Base-by-base conservation (phyloP, 139 green algal genomes). In the Ettlia oleoabundans region DNA sequence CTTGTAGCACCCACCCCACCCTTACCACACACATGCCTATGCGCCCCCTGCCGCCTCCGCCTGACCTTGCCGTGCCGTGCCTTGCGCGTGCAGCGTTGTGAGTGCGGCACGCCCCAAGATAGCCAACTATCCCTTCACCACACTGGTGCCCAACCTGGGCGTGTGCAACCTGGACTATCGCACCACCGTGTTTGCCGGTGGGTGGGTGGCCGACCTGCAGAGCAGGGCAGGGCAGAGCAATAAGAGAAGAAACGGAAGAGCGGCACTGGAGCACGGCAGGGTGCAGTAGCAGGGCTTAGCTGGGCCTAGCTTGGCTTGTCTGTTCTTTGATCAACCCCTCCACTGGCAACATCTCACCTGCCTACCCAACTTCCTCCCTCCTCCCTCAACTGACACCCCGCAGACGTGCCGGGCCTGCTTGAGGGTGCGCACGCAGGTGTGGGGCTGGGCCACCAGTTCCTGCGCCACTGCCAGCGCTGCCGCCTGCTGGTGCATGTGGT, bases 61-160 rank as follows among this genome's bases (percentile, higher is more conserved):
- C 47, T 15, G 47, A 24, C 15, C 13, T 15, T 58, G 13, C 47
- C 15, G 47, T 58, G 13, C 15, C 47, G n/a, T n/a, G n/a, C n/a
- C n/a, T n/a, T n/a, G n/a, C 30, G 10, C 35, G 0, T 22, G 72
- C 72, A 69, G 76, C 47, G 92, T 95, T 63, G 72, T 99, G 19
- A 94, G 88, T 24, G 90, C 91, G 13, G 95, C 95, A 4, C 85
- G 85, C 66, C 95, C 95, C 71, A 98, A 98, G 88, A 94, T 99
- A 41, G 97, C 96, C 28, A 89, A 95, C 86, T 99, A 99, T 87
- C 95, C 96, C 37, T 99, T 99, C 90, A 99, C 97, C 13, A 99
- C 97, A 22, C 92, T 99, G 26, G 88, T 95, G 62, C 97, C 97
- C 62, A 99, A 99, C 87, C 91, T 99, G 40, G 97, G 97, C 0